Evolutionary conservation across 495 filamentous ascomycete species (phyloP).

Genomic region (Chaetomium tenue): DNA sequence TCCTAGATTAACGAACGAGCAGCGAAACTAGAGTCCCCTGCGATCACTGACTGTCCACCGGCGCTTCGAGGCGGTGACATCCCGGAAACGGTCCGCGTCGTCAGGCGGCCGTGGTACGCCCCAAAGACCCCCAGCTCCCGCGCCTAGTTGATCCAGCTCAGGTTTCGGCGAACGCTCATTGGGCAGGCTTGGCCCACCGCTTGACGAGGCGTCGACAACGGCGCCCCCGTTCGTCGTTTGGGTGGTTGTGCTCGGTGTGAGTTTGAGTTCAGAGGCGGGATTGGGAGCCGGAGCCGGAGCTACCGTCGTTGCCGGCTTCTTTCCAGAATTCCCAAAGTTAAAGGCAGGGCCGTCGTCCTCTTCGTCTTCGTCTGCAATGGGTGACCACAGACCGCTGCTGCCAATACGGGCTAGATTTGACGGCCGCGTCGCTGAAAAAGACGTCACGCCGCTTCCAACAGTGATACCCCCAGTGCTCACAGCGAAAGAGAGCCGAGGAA

Average conservation of each 20-base stretch:
- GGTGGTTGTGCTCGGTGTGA: background rate
- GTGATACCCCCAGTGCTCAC: conserved; percentile 35
- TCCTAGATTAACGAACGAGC: background rate
- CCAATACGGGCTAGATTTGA: conserved; percentile 30
- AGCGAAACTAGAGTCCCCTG: too few species aligned
- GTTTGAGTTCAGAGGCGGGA: background rate
- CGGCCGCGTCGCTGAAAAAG: conserved; percentile 30
- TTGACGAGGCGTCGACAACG: background rate
- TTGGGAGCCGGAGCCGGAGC: background rate
- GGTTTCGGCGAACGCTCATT: conserved; percentile 13
- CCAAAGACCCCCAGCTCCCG: conserved; percentile 41
- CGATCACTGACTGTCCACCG: conserved; percentile 50
- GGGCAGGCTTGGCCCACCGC: background rate
- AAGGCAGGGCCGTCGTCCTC: conserved; percentile 47
- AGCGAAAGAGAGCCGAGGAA: conserved; percentile 14
- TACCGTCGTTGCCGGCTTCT: conserved; percentile 3
- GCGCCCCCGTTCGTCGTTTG: background rate
- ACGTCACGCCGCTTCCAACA: conserved; percentile 38
- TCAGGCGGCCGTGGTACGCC: conserved; percentile 36
- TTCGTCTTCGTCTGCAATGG: conserved; percentile 30
- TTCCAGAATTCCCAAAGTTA: conserved; percentile 44
- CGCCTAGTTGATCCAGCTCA: conserved; percentile 25
- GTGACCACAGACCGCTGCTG: conserved; percentile 40
- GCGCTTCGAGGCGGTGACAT: conserved; percentile 42
- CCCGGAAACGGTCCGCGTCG: conserved; percentile 39